Evolutionary conservation across 2,329 filamentous ascomycete species (phyloP).

Genomic region (Microsporum canis): DNA sequence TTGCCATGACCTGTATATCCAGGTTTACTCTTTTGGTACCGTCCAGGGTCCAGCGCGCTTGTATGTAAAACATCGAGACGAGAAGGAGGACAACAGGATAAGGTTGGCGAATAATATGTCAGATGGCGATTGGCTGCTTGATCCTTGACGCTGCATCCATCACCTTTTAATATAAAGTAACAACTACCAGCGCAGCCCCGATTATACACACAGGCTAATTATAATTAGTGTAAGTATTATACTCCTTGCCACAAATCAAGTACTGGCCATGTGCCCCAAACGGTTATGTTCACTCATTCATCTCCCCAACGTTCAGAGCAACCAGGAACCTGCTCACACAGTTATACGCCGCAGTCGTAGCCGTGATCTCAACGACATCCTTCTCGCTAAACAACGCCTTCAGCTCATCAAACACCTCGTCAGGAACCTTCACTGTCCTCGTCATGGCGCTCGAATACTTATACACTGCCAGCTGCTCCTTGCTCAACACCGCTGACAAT

Average conservation of each 20-base stretch:
- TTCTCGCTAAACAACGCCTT: conserved; percentile 53
- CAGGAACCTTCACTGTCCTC: conserved; percentile 54
- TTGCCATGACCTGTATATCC: too few relatives aligned
- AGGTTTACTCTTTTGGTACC: too few relatives aligned
- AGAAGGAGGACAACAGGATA: neutral
- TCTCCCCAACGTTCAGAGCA: conserved; percentile 54
- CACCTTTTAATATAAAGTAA: neutral
- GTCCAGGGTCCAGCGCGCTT: neutral
- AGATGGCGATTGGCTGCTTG: neutral
- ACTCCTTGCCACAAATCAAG: too few relatives aligned
- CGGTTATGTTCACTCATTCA: conserved; percentile 19
- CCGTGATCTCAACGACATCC: conserved; percentile 71
- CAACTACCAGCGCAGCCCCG: neutral
- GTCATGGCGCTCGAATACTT: conserved; percentile 79
- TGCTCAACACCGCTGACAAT: conserved; percentile 36
- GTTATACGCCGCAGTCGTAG: conserved; percentile 70
- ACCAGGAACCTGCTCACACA: conserved; percentile 76
- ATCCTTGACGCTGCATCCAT: neutral
- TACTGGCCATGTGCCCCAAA: too few relatives aligned
- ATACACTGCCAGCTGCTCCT: conserved; percentile 56
- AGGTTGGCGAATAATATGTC: neutral
- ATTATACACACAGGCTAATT: too few relatives aligned
- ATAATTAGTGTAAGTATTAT: too few relatives aligned
- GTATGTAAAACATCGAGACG: neutral
- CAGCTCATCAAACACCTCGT: conserved; percentile 55